Evolutionary conservation across 805 yeast genomes (phyloP).

Genomic region (Pichia nakasei): DNA sequence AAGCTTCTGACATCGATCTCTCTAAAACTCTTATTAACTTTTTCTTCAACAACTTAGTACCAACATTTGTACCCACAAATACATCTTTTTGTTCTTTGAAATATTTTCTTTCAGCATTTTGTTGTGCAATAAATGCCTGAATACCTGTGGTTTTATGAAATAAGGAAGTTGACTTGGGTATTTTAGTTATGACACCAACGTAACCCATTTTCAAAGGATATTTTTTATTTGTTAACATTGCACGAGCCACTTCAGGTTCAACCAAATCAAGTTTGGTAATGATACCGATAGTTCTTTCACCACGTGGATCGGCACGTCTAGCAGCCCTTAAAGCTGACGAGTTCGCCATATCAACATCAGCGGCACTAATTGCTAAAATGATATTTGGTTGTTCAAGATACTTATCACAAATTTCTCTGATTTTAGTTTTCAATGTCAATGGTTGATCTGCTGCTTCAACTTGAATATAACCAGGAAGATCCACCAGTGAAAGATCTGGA

Average conservation of each 20-base stretch:
- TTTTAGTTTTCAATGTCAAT: slow-evolving; percentile 64
- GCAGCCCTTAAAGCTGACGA: slow-evolving; percentile 92
- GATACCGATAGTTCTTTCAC: slow-evolving; percentile 94
- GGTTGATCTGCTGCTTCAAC: slow-evolving; percentile 97
- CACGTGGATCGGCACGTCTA: slow-evolving; percentile 81
- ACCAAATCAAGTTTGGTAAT: slow-evolving; percentile 90
- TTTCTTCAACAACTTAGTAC: slow-evolving; percentile 66
- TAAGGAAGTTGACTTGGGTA: slow-evolving; percentile 38
- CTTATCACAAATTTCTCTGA: slow-evolving; percentile 70
- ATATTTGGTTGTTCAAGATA: slow-evolving; percentile 89
- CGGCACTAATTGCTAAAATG: slow-evolving; percentile 91
- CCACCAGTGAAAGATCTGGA: slow-evolving; percentile 89
- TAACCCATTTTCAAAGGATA: slow-evolving; percentile 95
- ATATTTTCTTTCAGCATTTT: slow-evolving; percentile 53
- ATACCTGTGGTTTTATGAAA: slow-evolving; percentile 49
- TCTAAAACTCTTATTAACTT: slow-evolving; percentile 84
- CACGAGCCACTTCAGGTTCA: slow-evolving; percentile 61
- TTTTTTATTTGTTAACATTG: slow-evolving; percentile 61
- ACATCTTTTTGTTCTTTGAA: slow-evolving; percentile 56
- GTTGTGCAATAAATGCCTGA: slow-evolving; percentile 60
- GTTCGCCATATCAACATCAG: slow-evolving; percentile 96
- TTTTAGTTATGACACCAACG: slow-evolving; percentile 92
- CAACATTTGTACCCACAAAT: slow-evolving; percentile 57
- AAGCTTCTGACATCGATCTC: slow-evolving; percentile 79
- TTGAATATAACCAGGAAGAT: slow-evolving; percentile 96